phyloP scores from a whole-genome alignment of 2,329 filamentous ascomycete species.

The Colletotrichum aenigma region DNA sequence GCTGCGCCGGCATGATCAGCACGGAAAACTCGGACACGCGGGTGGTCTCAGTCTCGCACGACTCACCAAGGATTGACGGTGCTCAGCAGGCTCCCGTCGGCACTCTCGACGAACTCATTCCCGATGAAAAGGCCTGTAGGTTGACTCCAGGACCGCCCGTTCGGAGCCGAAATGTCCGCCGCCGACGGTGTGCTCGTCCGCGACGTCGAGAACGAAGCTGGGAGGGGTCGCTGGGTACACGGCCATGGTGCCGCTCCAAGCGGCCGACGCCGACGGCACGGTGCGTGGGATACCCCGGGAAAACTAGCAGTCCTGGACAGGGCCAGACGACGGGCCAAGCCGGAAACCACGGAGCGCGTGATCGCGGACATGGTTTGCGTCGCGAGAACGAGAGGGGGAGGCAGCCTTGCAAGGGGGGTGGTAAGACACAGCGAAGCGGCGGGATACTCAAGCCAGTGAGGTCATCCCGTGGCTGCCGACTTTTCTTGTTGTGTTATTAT shows the following conservation, averaged over 20 bases:
- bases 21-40: background rate
- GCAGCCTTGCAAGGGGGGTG: background rate
- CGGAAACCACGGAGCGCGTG: background rate
- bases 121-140: conserved; percentile 83
- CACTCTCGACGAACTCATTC: conserved; percentile 77
- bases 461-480: background rate
- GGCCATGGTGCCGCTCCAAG: background rate
- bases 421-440: background rate
- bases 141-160: conserved; percentile 74
- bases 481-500: background rate
- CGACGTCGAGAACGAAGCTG: background rate
- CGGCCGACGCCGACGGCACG: background rate
- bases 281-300: background rate
- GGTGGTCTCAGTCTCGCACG: background rate
- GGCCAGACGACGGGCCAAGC: background rate
- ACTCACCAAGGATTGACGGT: conserved; percentile 73
- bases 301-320: background rate
- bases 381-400: conserved; percentile 9
- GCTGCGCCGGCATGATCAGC: conserved; percentile 25
- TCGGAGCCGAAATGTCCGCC: conserved; percentile 74
- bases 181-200: conserved; percentile 27
- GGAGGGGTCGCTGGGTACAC: background rate
- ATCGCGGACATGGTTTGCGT: background rate
- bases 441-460: background rate
- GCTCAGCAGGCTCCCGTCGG: conserved; percentile 66